Base-by-base conservation (phyloP, 108 stramenopile genomes). In the Cyclotella choctawhatcheeana region DNA sequence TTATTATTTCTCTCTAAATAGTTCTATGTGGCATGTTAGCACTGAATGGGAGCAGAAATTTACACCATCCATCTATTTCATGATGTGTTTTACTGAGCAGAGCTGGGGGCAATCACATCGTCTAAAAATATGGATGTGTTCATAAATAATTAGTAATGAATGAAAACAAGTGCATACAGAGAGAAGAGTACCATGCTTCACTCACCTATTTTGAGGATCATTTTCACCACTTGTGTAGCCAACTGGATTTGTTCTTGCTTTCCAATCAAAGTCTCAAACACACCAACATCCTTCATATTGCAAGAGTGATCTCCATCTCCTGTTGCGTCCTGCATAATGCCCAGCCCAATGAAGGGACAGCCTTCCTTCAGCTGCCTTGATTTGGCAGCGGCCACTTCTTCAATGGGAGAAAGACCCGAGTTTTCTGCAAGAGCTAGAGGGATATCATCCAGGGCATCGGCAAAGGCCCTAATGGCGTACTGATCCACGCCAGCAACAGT, bases 181-280 rank as follows among this genome's bases (percentile, higher is more conserved):
- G n/a, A n/a, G n/a, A n/a, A n/a, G n/a, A n/a, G n/a, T n/a, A n/a
- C n/a, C n/a, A n/a, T n/a, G n/a, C n/a, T n/a, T n/a, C n/a, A n/a
- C n/a, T n/a, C n/a, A n/a, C n/a, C 99, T 82, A 99, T 98, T 85
- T 99, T 99, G 69, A 99, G 89, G 72, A 99, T 98, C 97, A 99
- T 98, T 86, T 99, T 99, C 67, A 98, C 98, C 7, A 99, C 97
- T 84, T 99, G 99, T 18, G 97, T 98, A 34, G 99, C 99, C 50
- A 99, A 79, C 77, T 95, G 95, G 40, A 99, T 74, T 84, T 99
- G 99, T 77, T 99, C 95, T 69, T 98, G 97, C 85, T 99, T 99
- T 55, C 99, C 99, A 85, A 97, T 97, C 63, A 99, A 81, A 8
- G 99, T 99, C 77, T 99, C 99, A 80, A 99, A 99, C 34, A 99